Evolutionary conservation across 2,329 filamentous ascomycete genomes (phyloP).

Genomic region (Hirsutella minnesotensis): DNA sequence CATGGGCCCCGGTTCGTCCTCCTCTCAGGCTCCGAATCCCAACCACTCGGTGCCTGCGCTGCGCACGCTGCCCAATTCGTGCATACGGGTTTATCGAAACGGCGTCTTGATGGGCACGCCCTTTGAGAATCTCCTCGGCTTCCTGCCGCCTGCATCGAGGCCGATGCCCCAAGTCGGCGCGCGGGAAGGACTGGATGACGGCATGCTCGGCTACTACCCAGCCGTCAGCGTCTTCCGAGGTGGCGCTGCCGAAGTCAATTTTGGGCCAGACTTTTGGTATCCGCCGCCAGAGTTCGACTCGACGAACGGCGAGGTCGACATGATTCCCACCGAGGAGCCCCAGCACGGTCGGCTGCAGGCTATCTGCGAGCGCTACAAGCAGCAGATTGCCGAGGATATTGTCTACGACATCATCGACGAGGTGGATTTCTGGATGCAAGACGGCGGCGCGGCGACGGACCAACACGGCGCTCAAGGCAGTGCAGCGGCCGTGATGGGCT

Average conservation of each 20-base stretch:
- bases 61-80: conserved; percentile 74
- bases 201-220: conserved; percentile 90
- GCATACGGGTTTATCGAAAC: conserved; percentile 88
- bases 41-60: conserved; percentile 65
- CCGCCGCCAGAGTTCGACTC: conserved; percentile 52
- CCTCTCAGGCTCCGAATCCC: conserved; percentile 50
- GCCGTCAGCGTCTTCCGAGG: conserved; percentile 86
- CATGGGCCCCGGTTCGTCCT: conserved; percentile 29
- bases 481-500: conserved; percentile 28
- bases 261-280: conserved; percentile 87
- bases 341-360: conserved; percentile 34
- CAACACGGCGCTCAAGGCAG: conserved; percentile 32
- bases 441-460: conserved; percentile 41
- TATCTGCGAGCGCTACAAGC: conserved; percentile 69
- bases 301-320: conserved; percentile 35
- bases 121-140: conserved; percentile 79
- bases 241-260: conserved; percentile 85
- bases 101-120: conserved; percentile 75
- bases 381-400: conserved; percentile 91
- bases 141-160: conserved; percentile 79
- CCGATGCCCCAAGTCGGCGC: conserved; percentile 62
- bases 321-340: conserved; percentile 19
- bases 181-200: conserved; percentile 82
- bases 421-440: conserved; percentile 77
- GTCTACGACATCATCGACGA: conserved; percentile 92